Evolutionary conservation across 306 rosid species (phyloP).

Genomic region (Cicer chorassanicum): DNA sequence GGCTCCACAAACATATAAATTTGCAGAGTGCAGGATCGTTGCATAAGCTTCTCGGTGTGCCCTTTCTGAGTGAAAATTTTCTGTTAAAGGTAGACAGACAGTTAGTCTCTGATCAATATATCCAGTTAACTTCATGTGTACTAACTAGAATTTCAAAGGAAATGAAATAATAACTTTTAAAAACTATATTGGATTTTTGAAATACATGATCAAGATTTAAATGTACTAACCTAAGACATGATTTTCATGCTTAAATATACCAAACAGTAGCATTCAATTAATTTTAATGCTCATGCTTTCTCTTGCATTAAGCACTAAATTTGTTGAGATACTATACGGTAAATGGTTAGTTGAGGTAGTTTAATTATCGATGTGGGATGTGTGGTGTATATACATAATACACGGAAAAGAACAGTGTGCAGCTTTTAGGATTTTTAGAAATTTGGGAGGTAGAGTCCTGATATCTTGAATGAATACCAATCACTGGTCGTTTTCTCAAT

Average conservation of each 20-base stretch:
- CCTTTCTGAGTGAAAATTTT: slow-evolving; percentile 63
- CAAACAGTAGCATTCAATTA: not conserved
- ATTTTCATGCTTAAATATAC: not conserved
- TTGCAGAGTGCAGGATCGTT: slow-evolving; percentile 87
- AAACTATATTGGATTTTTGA: slow-evolving; percentile 23
- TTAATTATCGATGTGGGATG: not conserved
- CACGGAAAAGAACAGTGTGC: not conserved
- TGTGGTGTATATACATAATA: not conserved
- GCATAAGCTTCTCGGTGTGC: slow-evolving; percentile 83
- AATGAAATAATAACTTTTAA: slow-evolving; percentile 11
- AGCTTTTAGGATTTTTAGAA: not conserved
- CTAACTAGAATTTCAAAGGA: slow-evolving; percentile 25
- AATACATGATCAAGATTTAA: slow-evolving; percentile 10
- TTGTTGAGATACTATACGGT: slow-evolving; percentile 11
- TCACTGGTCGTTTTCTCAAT: not conserved
- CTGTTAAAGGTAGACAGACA: slow-evolving; percentile 51
- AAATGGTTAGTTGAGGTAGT: not conserved
- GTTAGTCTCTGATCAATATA: slow-evolving; percentile 43
- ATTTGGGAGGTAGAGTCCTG: not conserved
- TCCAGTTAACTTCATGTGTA: slow-evolving; percentile 10
- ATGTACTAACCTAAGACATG: slow-evolving; percentile 1
- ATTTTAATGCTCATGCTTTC: not conserved
- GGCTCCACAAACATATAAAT: slow-evolving; percentile 88
- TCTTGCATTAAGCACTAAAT: not conserved
- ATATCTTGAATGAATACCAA: not conserved